Evolutionary conservation across 768 basidiomycete species (phyloP).

Genomic region (Russula ochroleuca): DNA sequence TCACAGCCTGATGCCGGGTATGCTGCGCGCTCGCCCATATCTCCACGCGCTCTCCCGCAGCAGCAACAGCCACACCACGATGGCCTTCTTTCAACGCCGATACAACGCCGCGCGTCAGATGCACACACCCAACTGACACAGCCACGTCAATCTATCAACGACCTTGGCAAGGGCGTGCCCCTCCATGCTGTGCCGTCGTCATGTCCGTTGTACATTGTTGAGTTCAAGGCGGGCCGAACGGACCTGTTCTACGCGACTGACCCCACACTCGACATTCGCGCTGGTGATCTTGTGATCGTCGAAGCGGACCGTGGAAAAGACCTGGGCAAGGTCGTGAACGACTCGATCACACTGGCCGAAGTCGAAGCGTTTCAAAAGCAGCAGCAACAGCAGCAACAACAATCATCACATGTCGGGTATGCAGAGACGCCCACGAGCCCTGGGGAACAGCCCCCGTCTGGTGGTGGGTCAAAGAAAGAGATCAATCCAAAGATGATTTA

Average conservation of each 20-base stretch:
- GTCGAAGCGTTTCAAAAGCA: constrained; percentile 87
- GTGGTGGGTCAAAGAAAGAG: constrained; percentile 67
- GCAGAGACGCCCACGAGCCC: constrained; percentile 47
- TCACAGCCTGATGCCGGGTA: constrained; percentile 36
- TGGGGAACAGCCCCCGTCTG: constrained; percentile 35
- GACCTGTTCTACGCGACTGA: constrained; percentile 92
- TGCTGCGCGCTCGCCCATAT: constrained; percentile 51
- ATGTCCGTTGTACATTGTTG: constrained; percentile 92
- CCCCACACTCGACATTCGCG: constrained; percentile 55
- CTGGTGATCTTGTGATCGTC: constrained; percentile 92
- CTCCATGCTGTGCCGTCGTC: constrained; percentile 75
- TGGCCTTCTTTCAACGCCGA: constrained; percentile 17
- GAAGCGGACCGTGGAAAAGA: constrained; percentile 95
- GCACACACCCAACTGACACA: constrained; percentile 32
- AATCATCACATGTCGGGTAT: constrained; percentile 41
- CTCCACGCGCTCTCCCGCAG: constrained; percentile 39
- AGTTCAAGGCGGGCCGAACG: constrained; percentile 96
- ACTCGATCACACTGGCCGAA: constrained; percentile 83
- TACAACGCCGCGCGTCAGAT: constrained; percentile 42
- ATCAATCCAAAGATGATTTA: constrained; percentile 97
- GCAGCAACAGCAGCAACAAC: constrained; percentile 49
- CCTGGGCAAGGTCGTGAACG: constrained; percentile 87
- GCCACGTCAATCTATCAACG: constrained; percentile 34
- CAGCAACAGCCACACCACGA: constrained; percentile 28
- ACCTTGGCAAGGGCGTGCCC: constrained; percentile 87